These are phyloP conservation scores for Annona squamosa DNA, from an alignment of 164 flowering plant genomes.

Conservation along the genomic window DNA sequence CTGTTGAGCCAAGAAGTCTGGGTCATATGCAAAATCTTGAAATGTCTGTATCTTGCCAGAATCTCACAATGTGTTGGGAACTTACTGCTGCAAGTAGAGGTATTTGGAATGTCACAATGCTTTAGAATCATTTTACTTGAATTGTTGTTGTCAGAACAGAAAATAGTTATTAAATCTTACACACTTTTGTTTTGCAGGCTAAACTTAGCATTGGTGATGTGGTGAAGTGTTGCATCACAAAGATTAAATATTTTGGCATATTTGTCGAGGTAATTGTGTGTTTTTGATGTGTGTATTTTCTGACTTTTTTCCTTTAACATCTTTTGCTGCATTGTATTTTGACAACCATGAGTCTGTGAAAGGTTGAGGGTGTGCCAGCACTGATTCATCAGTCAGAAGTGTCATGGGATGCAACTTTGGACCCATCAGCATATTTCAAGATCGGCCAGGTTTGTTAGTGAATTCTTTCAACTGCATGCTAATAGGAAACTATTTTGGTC, in stretches of 20 bases:
- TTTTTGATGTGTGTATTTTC: not conserved
- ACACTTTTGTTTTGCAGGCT: constrained; percentile 44
- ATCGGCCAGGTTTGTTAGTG: constrained; percentile 67
- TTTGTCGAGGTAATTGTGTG: constrained; percentile 69
- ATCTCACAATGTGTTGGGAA: not conserved
- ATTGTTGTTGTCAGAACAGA: not conserved
- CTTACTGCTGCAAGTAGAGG: not conserved
- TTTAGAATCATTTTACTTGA: not conserved
- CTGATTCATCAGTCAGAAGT: constrained; percentile 90
- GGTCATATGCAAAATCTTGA: not conserved
- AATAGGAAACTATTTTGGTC: not conserved
- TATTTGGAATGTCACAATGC: no score
- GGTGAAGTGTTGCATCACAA: constrained; percentile 73
- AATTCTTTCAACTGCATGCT: not conserved
- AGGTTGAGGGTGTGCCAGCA: constrained; percentile 96
- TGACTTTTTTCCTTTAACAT: not conserved
- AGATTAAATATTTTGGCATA: constrained; percentile 82
- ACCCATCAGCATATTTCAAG: constrained; percentile 64
- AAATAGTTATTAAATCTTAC: constrained; percentile 4
- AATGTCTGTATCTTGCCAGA: no score
- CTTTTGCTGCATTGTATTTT: not conserved
- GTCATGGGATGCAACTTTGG: constrained; percentile 88
- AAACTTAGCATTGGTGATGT: constrained; percentile 76
- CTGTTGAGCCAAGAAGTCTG: not conserved
- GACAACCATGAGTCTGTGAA: constrained; percentile 11